Base-by-base conservation (phyloP, 441 rosid species). In the Erodium trifolium region DNA sequence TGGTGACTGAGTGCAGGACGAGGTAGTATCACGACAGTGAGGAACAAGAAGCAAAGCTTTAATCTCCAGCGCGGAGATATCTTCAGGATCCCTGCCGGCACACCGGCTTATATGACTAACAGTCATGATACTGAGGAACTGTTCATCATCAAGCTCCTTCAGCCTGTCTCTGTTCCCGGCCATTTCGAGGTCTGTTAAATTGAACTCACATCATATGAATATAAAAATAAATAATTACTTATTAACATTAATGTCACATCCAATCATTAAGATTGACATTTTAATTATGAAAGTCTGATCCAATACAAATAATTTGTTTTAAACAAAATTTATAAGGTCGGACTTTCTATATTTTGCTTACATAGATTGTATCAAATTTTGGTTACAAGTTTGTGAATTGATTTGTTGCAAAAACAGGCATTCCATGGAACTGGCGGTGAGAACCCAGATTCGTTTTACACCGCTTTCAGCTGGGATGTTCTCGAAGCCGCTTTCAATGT, bases 401-500 rank as follows among this genome's bases (percentile, higher is more conserved):
- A 37, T 7, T 41, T 64, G 4, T 66, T 45, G 7, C 9, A 35
- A 59, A 74, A 37, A 53, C 63, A 81, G 88, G 63, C 67, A 12
- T 85, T 74, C 67, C 43, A 49, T 1, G 75, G 71, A 13, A 35
- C 82, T 1, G 79, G 76, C 8, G 83, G 82, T 39, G 64, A 71
- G 19, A 65, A 81, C 31, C 70, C 77, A 3, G 73, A 77, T 11
- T 79, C 86, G 0, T 75, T 81, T 66, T 78, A 68, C 78, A 67
- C 14, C 0, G 78, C 83, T 34, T 85, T 87, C 73, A 84, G 92
- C 75, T 65, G 67, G 68, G 83, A 84, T 35, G 71, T 85, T 65
- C 84, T 85, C 11, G 88, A 82, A 78, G 84, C 89, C 9, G 82
- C 88, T 49, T 60, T 82, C 1, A 78, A 85, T 73, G 89, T 78